These are phyloP conservation scores for Phylloporus rhodoxanthus DNA, from an alignment of 768 basidiomycete species.

Conservation along the genomic window DNA sequence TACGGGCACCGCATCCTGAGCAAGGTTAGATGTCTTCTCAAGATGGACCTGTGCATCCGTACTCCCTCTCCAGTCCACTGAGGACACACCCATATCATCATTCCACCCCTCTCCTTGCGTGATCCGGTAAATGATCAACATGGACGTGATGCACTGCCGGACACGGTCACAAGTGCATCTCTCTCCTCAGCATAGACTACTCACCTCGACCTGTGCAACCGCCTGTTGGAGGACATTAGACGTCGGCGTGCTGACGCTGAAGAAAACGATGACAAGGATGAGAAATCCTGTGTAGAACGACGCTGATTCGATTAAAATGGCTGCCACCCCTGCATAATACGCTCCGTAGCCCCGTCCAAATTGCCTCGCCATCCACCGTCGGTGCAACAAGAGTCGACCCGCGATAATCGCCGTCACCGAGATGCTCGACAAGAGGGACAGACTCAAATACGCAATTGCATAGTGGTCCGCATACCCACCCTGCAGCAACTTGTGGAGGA, in stretches of 20 bases:
- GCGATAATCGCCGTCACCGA: slow-evolving; percentile 16
- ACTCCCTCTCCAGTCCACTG: slow-evolving; percentile 15
- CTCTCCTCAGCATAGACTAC: background rate
- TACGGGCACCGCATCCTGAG: background rate
- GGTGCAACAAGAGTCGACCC: slow-evolving; percentile 10
- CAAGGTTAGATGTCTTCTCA: background rate
- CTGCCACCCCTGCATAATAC: slow-evolving; percentile 3
- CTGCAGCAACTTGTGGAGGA: background rate
- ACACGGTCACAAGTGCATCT: background rate
- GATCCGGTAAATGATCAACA: slow-evolving; percentile 21
- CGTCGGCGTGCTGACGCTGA: background rate
- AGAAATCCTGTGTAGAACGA: slow-evolving; percentile 14
- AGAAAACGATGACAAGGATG: slow-evolving; percentile 13
- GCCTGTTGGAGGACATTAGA: slow-evolving; percentile 13
- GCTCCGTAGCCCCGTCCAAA: slow-evolving; percentile 15
- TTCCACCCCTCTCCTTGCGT: slow-evolving; percentile 14
- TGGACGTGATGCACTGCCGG: slow-evolving; percentile 10
- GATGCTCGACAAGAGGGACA: slow-evolving; percentile 14
- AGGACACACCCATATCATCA: slow-evolving; percentile 1
- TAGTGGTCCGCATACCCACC: background rate
- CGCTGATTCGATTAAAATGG: slow-evolving; percentile 18
- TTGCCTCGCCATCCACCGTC: slow-evolving; percentile 5
- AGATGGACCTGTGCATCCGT: background rate
- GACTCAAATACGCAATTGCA: slow-evolving; percentile 3
- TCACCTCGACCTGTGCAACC: slow-evolving; percentile 18